Conservation (phyloP, 768 basidiomycete species). For the Calocybe gangraenosa region DNA sequence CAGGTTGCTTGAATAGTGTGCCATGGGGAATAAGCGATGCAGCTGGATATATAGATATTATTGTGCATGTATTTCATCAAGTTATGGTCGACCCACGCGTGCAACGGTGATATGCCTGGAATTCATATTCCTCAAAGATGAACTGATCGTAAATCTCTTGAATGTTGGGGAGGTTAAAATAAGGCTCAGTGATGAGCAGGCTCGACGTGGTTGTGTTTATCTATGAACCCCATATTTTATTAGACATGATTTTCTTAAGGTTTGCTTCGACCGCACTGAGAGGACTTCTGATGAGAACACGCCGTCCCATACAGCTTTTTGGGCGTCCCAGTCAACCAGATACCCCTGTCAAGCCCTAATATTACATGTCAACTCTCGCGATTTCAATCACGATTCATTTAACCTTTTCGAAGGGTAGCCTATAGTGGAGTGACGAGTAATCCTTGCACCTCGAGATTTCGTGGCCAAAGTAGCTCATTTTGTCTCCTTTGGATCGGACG, state of each 20-base stretch:
- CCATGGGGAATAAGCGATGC: slow-evolving; percentile 79
- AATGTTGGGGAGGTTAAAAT: slow-evolving; percentile 89
- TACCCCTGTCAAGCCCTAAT: slow-evolving; percentile 60
- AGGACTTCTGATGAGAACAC: slow-evolving; percentile 72
- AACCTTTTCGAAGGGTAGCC: slow-evolving; percentile 88
- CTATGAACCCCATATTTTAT: slow-evolving; percentile 33
- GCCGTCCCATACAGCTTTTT: slow-evolving; percentile 93
- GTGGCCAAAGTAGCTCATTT: slow-evolving; percentile 79
- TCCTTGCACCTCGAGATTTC: slow-evolving; percentile 76
- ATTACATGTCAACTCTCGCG: slow-evolving; percentile 13
- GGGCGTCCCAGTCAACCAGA: slow-evolving; percentile 91
- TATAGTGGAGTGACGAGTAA: slow-evolving; percentile 76
- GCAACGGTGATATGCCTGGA: slow-evolving; percentile 73
- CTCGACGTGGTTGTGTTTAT: slow-evolving; percentile 69
- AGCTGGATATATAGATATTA: slow-evolving; percentile 39
- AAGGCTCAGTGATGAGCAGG: slow-evolving; percentile 88
- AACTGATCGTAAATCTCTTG: slow-evolving; percentile 94
- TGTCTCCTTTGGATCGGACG: slow-evolving; percentile 81
- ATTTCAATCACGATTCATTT: slow-evolving; percentile 16
- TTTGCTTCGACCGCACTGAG: slow-evolving; percentile 39
- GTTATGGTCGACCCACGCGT: slow-evolving; percentile 56
- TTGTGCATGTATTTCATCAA: background rate
- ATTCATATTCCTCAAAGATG: slow-evolving; percentile 96
- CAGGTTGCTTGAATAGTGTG: slow-evolving; percentile 52
- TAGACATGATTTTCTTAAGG: slow-evolving; percentile 1